These are phyloP conservation scores for Sanghuangporus baumii DNA, from an alignment of 1,284 basidiomycete genomes.

Conservation along the genomic window DNA sequence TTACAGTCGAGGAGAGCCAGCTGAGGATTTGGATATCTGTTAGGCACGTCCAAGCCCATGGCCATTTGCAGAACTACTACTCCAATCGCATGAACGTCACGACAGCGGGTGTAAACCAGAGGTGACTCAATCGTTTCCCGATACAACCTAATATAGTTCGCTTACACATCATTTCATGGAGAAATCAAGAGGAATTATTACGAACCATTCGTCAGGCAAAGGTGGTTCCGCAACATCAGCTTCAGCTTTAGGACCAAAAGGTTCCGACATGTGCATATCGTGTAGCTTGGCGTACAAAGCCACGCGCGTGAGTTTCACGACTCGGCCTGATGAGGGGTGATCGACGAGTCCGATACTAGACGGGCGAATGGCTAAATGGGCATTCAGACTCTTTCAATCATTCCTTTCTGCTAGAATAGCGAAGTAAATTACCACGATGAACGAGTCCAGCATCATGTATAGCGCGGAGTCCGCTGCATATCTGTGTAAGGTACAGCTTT, in stretches of 20 bases:
- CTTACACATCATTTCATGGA: not conserved
- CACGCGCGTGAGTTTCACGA: slow-evolving; percentile 60
- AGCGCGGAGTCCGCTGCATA: slow-evolving; percentile 58
- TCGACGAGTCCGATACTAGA: slow-evolving; percentile 55
- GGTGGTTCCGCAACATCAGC: slow-evolving; percentile 34
- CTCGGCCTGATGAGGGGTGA: slow-evolving; percentile 44
- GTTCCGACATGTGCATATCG: slow-evolving; percentile 70
- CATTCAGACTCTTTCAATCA: not conserved
- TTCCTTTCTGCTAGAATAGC: not conserved
- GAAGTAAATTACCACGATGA: slow-evolving; percentile 46
- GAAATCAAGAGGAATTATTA: not conserved
- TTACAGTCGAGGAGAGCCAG: slow-evolving; percentile 26
- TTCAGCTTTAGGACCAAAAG: slow-evolving; percentile 44
- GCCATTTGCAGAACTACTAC: slow-evolving; percentile 75
- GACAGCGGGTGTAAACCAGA: slow-evolving; percentile 58
- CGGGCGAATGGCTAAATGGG: slow-evolving; percentile 43
- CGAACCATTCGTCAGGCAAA: slow-evolving; percentile 58
- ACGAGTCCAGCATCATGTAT: slow-evolving; percentile 58
- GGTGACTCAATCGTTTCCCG: slow-evolving; percentile 67
- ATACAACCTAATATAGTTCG: slow-evolving; percentile 43
- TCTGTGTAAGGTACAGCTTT: slow-evolving; percentile 67
- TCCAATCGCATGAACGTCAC: slow-evolving; percentile 73
- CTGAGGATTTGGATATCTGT: slow-evolving; percentile 34
- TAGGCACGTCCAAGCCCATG: slow-evolving; percentile 58
- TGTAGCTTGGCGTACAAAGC: slow-evolving; percentile 58